A percentile compares a stretch with the other conserved stretches of the same genome.
phyloP scores from a whole-genome alignment of 192 early-diverging fungal genomes.

The Podila verticillata region DNA sequence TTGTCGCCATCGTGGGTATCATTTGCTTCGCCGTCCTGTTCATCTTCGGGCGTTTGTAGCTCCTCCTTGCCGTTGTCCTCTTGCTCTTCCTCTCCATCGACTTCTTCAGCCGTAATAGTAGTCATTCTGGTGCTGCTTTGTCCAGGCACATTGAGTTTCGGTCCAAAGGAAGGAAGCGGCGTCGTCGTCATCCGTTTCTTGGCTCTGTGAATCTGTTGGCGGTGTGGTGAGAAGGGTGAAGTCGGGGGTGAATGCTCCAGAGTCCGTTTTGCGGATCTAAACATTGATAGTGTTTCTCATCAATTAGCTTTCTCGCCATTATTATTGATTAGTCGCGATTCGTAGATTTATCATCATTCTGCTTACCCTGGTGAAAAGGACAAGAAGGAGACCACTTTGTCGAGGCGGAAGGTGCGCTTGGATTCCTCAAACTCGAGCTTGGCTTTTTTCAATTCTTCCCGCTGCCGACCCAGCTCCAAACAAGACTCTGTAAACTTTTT shows the following conservation, averaged over 20 bases:
- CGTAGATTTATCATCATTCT: background rate
- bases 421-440: constrained; percentile 35
- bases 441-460: constrained; percentile 21
- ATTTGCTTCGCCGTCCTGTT: background rate
- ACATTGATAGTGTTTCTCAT: background rate
- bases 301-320: no score
- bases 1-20: background rate
- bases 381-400: constrained; percentile 31
- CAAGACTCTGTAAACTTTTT: constrained; percentile 40
- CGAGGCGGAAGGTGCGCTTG: constrained; percentile 34
- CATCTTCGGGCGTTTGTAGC: background rate
- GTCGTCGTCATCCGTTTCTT: constrained; percentile 35
- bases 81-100: background rate
- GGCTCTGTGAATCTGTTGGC: constrained; percentile 2
- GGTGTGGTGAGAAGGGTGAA: constrained; percentile 3
- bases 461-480: constrained; percentile 34
- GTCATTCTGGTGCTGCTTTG: background rate
- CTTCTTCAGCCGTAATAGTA: background rate
- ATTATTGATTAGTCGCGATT: no score
- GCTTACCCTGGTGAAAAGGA: constrained; percentile 18
- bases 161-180: constrained; percentile 14
- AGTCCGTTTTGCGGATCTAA: constrained; percentile 22
- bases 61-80: constrained; percentile 16
- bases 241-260: constrained; percentile 17
- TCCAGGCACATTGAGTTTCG: background rate